A percentile compares a stretch with the other conserved stretches of the same genome.
Evolutionary conservation across 2,329 filamentous ascomycete species (phyloP).

Genomic region (Botrytis squamosa): DNA sequence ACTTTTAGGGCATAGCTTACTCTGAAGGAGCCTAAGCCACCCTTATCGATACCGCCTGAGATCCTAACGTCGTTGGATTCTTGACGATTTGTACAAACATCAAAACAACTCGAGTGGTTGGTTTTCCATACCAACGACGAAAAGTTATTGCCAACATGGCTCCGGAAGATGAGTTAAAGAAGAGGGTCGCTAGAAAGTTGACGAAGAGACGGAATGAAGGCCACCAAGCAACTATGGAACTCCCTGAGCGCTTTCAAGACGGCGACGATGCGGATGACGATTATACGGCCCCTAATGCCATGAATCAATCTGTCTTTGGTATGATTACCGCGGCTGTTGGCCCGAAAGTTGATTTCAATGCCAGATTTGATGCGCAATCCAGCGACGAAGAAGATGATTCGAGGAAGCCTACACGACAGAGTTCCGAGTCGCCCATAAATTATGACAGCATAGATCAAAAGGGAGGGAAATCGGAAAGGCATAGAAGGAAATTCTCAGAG

Average conservation of each 20-base stretch:
- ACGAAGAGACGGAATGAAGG: slow-evolving; percentile 45
- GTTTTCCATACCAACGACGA: not conserved
- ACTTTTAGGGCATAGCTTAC: slow-evolving; percentile 5
- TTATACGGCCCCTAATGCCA: slow-evolving; percentile 57
- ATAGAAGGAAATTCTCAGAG: slow-evolving; percentile 62
- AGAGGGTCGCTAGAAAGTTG: slow-evolving; percentile 44
- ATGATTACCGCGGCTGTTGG: slow-evolving; percentile 87
- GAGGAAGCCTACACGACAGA: slow-evolving; percentile 27
- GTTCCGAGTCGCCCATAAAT: slow-evolving; percentile 30
- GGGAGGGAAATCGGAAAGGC: slow-evolving; percentile 43
- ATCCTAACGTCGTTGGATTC: not conserved
- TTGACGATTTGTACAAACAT: not conserved
- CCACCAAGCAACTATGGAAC: slow-evolving; percentile 47
- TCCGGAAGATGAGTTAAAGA: slow-evolving; percentile 44
- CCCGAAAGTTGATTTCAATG: slow-evolving; percentile 77
- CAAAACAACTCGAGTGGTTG: not conserved
- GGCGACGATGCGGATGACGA: slow-evolving; percentile 61
- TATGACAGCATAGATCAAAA: slow-evolving; percentile 39
- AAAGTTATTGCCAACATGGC: slow-evolving; percentile 33
- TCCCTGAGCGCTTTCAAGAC: slow-evolving; percentile 58
- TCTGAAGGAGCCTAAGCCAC: slow-evolving; percentile 1
- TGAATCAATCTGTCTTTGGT: slow-evolving; percentile 94
- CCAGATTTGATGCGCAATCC: slow-evolving; percentile 74
- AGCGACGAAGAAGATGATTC: slow-evolving; percentile 62
- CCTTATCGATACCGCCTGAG: slow-evolving; percentile 20